Evolutionary conservation across 1,284 basidiomycete genomes (phyloP).

Genomic region (Gymnopus androsaceus): DNA sequence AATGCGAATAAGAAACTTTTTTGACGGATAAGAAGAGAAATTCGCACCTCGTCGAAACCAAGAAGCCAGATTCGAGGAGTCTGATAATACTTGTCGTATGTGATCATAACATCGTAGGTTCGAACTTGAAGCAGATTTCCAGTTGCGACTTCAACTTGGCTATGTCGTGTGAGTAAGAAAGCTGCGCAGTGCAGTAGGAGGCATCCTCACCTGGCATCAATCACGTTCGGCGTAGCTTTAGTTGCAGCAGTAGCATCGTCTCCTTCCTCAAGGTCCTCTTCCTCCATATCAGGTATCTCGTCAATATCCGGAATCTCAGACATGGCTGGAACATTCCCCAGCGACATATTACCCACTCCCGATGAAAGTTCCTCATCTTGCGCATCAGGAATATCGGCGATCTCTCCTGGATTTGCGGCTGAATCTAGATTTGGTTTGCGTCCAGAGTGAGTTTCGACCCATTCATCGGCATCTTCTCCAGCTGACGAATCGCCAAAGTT

Average conservation of each 20-base stretch:
- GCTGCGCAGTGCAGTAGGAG: not conserved
- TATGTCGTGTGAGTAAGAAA: constrained; percentile 25
- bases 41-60: constrained; percentile 86
- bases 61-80: constrained; percentile 94
- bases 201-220: constrained; percentile 41
- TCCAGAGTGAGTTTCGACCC: constrained; percentile 86
- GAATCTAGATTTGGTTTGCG: constrained; percentile 56
- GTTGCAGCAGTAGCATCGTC: constrained; percentile 81
- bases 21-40: not conserved
- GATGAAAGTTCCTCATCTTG: constrained; percentile 38
- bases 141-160: constrained; percentile 63
- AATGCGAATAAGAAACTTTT: constrained; percentile 5
- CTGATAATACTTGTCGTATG: constrained; percentile 99
- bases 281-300: constrained; percentile 93
- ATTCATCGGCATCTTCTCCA: constrained; percentile 70
- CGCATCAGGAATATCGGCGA: constrained; percentile 83
- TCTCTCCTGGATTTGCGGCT: constrained; percentile 56
- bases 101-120: constrained; percentile 99
- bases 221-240: constrained; percentile 39
- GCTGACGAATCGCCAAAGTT: constrained; percentile 68
- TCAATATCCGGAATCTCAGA: constrained; percentile 41
- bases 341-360: constrained; percentile 44
- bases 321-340: constrained; percentile 32
- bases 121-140: constrained; percentile 91
- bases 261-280: constrained; percentile 78